These are phyloP conservation scores for Zoysia matrella DNA, from an alignment of 202 grass and related monocot species.

Conservation along the genomic window DNA sequence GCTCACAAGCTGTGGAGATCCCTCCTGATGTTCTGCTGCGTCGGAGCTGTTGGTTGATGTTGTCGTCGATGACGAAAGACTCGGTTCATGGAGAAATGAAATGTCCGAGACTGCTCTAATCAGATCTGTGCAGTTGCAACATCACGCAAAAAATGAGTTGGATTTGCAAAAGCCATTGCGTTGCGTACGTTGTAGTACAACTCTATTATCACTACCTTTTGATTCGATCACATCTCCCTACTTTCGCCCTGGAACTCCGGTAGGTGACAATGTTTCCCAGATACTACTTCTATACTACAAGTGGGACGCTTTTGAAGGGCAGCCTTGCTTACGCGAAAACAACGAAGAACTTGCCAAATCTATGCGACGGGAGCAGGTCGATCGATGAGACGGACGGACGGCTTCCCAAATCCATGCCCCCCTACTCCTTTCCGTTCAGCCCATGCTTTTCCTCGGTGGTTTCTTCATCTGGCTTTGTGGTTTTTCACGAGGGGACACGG, in stretches of 20 bases:
- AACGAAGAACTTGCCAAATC: conserved; percentile 3
- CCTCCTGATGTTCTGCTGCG: no score
- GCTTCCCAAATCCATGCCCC: conserved; percentile 7
- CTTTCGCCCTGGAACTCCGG: conserved; percentile 11
- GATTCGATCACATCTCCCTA: background rate
- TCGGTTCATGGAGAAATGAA: background rate
- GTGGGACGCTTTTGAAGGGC: background rate
- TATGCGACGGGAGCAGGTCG: conserved; percentile 27
- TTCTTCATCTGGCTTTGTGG: conserved; percentile 31
- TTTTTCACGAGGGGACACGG: conserved; percentile 14
- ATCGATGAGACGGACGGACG: background rate
- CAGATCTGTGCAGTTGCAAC: background rate
- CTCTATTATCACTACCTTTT: background rate
- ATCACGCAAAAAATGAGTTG: no score
- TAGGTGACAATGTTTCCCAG: conserved; percentile 3
- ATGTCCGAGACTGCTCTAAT: background rate
- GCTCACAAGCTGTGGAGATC: background rate
- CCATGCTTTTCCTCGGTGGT: background rate
- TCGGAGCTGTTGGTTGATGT: background rate
- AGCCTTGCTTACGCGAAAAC: background rate
- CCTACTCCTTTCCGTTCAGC: background rate
- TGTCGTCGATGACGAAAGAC: no score
- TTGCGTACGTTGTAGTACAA: background rate
- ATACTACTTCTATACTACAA: background rate
- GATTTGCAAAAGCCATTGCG: background rate